Evolutionary conservation across 192 early-diverging fungal genomes (phyloP).

Genomic region (Endogone sp.): DNA sequence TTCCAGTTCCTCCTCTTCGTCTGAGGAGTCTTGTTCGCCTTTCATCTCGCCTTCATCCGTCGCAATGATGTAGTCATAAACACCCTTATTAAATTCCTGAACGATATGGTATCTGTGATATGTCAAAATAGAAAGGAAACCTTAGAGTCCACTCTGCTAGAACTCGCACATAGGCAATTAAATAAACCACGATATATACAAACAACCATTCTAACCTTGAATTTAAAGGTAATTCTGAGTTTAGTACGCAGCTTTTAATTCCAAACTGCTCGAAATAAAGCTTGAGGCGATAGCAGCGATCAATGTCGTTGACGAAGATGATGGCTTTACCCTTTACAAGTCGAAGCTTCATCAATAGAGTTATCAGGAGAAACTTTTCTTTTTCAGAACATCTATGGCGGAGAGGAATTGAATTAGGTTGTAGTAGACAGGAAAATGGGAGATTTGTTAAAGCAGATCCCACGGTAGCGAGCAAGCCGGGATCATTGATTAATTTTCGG

Average conservation of each 20-base stretch:
- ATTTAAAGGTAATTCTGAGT: slow-evolving; percentile 93
- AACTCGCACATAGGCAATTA: no score
- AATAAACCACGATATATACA: neutral
- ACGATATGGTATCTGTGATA: slow-evolving; percentile 80
- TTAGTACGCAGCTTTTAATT: slow-evolving; percentile 85
- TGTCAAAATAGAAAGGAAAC: neutral
- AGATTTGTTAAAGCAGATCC: slow-evolving; percentile 18
- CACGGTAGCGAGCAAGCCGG: neutral
- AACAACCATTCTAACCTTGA: slow-evolving; percentile 31
- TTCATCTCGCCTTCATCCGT: slow-evolving; percentile 84
- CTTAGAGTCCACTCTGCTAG: no score
- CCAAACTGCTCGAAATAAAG: slow-evolving; percentile 97
- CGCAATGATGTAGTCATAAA: slow-evolving; percentile 94
- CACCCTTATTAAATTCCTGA: slow-evolving; percentile 94
- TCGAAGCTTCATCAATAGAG: slow-evolving; percentile 86
- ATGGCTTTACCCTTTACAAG: slow-evolving; percentile 89
- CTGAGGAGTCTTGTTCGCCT: slow-evolving; percentile 59
- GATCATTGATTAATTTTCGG: no score
- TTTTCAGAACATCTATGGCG: slow-evolving; percentile 57
- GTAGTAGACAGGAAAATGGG: no score
- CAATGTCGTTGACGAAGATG: slow-evolving; percentile 96
- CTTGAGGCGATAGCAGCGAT: slow-evolving; percentile 86
- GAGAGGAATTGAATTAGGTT: no score
- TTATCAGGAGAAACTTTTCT: slow-evolving; percentile 86
- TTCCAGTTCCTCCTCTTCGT: slow-evolving; percentile 47